Evolutionary conservation across 805 yeast species (phyloP).

Genomic region (Myxozyma neotropica): DNA sequence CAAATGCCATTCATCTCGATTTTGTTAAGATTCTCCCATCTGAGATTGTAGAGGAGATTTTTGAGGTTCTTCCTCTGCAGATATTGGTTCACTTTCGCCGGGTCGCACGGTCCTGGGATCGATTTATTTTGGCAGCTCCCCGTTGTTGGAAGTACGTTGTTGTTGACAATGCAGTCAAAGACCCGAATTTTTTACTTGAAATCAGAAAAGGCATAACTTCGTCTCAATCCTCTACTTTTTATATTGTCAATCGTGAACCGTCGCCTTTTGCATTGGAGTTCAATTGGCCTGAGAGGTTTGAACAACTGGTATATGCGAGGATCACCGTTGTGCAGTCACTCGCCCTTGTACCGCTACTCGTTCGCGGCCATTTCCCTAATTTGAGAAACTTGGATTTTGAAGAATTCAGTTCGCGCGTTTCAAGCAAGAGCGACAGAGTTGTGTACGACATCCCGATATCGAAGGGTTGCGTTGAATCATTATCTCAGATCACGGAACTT

Average conservation of each 20-base stretch:
- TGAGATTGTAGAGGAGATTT: slow-evolving; percentile 3
- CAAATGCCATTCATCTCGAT: neutral
- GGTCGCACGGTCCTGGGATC: slow-evolving; percentile 8
- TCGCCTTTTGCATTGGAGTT: slow-evolving; percentile 8
- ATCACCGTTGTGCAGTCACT: slow-evolving; percentile 8
- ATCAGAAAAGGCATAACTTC: neutral
- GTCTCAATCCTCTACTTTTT: neutral
- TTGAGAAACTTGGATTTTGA: slow-evolving; percentile 1
- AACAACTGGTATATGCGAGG: slow-evolving; percentile 3
- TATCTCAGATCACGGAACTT: slow-evolving; percentile 4
- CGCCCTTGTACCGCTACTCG: slow-evolving; percentile 11
- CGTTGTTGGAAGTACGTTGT: slow-evolving; percentile 4
- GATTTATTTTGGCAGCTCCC: neutral
- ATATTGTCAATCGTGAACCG: slow-evolving; percentile 1
- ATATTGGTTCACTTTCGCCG: slow-evolving; percentile 4
- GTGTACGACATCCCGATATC: slow-evolving; percentile 8
- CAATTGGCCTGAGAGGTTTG: slow-evolving; percentile 8
- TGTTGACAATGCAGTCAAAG: neutral
- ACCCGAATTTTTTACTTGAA: slow-evolving; percentile 1
- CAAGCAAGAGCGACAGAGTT: slow-evolving; percentile 5
- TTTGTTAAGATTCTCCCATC: neutral
- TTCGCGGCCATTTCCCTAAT: slow-evolving; percentile 12
- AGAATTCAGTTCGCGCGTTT: slow-evolving; percentile 2
- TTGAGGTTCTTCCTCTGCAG: slow-evolving; percentile 3
- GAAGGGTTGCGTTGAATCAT: neutral